These are phyloP conservation scores for Geotrichum cucujoidarum DNA, from an alignment of 1,139 yeast genomes.

Conservation along the genomic window DNA sequence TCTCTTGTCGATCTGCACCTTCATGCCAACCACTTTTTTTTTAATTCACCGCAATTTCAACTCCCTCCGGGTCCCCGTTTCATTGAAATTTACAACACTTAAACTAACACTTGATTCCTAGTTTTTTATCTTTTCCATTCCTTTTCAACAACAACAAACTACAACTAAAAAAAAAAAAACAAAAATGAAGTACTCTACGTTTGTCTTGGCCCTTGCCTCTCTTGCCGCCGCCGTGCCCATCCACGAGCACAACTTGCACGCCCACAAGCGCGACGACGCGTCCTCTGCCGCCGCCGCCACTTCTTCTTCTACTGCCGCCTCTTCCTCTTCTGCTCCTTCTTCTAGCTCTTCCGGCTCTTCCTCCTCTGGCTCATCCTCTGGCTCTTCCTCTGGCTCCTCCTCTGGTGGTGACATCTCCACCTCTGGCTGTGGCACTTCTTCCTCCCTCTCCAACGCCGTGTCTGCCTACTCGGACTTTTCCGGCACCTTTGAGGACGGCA, in stretches of 20 bases:
- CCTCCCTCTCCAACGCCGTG: slow-evolving; percentile 49
- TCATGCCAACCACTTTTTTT: no score
- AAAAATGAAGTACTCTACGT: background rate
- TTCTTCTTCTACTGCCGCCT: slow-evolving; percentile 18
- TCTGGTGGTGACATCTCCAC: slow-evolving; percentile 22
- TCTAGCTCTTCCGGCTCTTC: slow-evolving; percentile 20
- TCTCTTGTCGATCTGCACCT: no score
- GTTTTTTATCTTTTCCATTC: no score
- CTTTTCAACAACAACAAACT: no score
- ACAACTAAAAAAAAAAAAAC: no score
- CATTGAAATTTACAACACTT: no score
- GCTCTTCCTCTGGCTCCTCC: background rate
- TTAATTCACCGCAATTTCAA: no score
- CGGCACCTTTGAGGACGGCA: slow-evolving; percentile 72
- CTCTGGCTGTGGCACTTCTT: slow-evolving; percentile 29
- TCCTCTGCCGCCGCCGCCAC: slow-evolving; percentile 5
- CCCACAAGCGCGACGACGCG: slow-evolving; percentile 16
- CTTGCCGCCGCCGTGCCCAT: background rate
- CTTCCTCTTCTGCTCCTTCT: slow-evolving; percentile 29
- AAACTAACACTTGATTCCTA: no score
- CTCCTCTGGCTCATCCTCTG: slow-evolving; percentile 3
- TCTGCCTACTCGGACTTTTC: slow-evolving; percentile 50
- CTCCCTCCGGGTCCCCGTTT: no score
- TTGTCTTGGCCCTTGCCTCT: background rate
- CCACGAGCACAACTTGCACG: background rate